These are phyloP conservation scores for Tanacetum coccineum DNA, from an alignment of 129 eudicot genomes.

Conservation along the genomic window DNA sequence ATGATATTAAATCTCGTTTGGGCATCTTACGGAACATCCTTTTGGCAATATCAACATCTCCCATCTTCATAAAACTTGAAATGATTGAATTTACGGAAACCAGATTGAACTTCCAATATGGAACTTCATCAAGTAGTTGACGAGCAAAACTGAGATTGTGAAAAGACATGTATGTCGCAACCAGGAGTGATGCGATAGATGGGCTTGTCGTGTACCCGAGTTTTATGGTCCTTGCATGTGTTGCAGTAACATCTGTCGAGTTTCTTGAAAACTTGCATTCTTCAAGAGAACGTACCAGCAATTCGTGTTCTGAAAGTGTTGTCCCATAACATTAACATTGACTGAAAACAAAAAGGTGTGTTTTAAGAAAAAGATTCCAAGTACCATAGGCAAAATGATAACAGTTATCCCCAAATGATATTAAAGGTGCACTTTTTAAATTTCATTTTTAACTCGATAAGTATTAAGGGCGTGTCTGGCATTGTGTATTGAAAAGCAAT, in stretches of 20 bases:
- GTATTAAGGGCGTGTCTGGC: too few relatives aligned
- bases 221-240: too few relatives aligned
- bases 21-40: conserved; percentile 46
- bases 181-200: conserved; percentile 46
- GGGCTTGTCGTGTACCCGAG: conserved; percentile 46
- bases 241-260: conserved; percentile 29
- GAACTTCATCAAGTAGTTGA: too few relatives aligned
- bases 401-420: too few relatives aligned
- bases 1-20: conserved; percentile 67
- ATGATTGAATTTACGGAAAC: conserved; percentile 55
- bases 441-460: too few relatives aligned
- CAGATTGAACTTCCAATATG: conserved; percentile 38
- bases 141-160: conserved; percentile 37
- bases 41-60: conserved; percentile 56
- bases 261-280: conserved; percentile 39
- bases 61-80: conserved; percentile 58
- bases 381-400: too few relatives aligned
- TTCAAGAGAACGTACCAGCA: conserved; percentile 43
- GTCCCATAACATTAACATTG: too few relatives aligned
- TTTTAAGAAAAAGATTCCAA: too few relatives aligned
- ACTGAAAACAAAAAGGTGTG: too few relatives aligned
- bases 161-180: conserved; percentile 42
- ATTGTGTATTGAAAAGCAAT: too few relatives aligned
- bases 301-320: conserved; percentile 39
- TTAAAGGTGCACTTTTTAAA: too few relatives aligned